Base-by-base conservation (phyloP, 2,329 filamentous ascomycete species). In the Orbilia ellipsospora region DNA sequence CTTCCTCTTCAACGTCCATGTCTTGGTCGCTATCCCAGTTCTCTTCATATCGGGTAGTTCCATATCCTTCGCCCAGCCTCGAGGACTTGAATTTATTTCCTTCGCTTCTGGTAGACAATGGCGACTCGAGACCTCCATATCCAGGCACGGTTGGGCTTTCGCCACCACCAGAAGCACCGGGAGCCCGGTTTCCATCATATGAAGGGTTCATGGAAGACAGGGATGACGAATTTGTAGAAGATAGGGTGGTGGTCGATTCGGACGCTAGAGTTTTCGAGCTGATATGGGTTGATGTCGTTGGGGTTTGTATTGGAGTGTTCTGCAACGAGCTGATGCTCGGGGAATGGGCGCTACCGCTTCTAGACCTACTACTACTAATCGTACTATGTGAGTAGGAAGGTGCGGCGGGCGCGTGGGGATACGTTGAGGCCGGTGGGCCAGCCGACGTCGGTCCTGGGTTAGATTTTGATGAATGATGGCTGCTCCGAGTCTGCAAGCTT, bases 401-500 rank as follows among this genome's bases (percentile, higher is more conserved):
- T 44, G 70, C 63, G 12, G 70, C 64, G n/a, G 70, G 70, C 44
- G 70, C 70, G 70, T 74, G 70, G 28, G 70, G 70, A 60, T 74
- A 74, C 10, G 70, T 74, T 57, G 70, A 74, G 26, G 63, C 66
- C 48, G 63, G 45, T 64, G 70, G 70, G 57, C 70, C 70, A 57
- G 70, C 70, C 62, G 70, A 74, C 57, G 70, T 68, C 70, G 70
- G 62, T 57, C 62, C 70, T 42, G 63, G 63, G 50, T 68, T 74
- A 31, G 70, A 74, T 55, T 67, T 70, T 48, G 65, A 69, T 40
- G 66, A 69, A 23, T 76, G 73, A 40, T 76, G 73, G 60, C 73
- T 76, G 31, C 48, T 70, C 66, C 73, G 62, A 55, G 73, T 76
- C 66, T 76, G 73, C 73, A 76, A 70, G 65, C 73, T 76, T 60